Evolutionary conservation across 208 protist species (phyloP), one percentile per base, ranked within the genome.

Genomic region (Phytomonas sp.): DNA sequence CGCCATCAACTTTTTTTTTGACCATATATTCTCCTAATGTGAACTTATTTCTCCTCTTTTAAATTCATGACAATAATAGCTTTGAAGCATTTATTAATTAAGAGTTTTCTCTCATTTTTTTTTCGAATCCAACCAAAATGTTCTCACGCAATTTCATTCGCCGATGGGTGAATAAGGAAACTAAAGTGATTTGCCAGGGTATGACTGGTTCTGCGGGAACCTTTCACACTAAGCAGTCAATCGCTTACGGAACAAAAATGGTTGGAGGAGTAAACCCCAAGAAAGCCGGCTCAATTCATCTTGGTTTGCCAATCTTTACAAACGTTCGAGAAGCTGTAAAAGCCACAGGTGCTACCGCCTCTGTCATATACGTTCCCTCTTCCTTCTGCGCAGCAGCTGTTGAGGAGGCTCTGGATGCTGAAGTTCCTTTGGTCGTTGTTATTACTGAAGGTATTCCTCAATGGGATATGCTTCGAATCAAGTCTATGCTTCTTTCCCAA

Each of bases 391-490:
- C 97, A 17, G 85, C 80, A 4, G 97, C 98, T 61, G 98, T 99
- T 40, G 81, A 98, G 66, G 98, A 99, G 75, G 97, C 97, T 36
- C 92, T 99, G 61, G 92, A 98, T 59, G 97, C 96, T 32, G 98
- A 99, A 73, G 85, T 99, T 62, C 91, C 88, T 20, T 90, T 99
- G 36, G 86, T 98, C 37, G 98, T 99, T 29, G 95, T 97, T 71
- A 99, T 99, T 79, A 99, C 98, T 36, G 98, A 99, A 84, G 98
- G 98, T 73, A 99, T 99, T 80, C 98, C 98, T 40, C 98, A 99
- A 83, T 97, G 98, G 83, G 98, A 99, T 77, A 98, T 98, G 96
- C 92, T 98, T 40, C 89, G 95, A 61, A 92, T 98, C 62, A 98
- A 98, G 79, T 87, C 91, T 40, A 88, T 87, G 73, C 83, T 98